A percentile compares a stretch with the other conserved stretches of the same genome.
Conservation (phyloP, 441 rosid genomes). For the Pelargonium australe region DNA sequence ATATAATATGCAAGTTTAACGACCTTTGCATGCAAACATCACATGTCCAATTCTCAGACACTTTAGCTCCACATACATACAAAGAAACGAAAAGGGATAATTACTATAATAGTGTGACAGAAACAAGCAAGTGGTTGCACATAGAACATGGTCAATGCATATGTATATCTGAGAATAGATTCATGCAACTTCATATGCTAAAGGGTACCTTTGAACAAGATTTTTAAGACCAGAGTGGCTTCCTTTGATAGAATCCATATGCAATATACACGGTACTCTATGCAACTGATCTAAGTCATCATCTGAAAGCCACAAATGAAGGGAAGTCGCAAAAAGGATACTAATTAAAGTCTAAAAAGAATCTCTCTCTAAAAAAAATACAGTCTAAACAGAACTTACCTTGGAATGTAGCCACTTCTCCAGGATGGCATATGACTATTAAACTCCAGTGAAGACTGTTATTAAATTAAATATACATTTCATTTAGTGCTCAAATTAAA, state of each 20-base stretch:
- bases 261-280: constrained; percentile 70
- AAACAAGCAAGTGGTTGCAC: neutral
- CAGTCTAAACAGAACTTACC: constrained; percentile 32
- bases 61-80: neutral
- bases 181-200: constrained; percentile 3
- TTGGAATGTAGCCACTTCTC: constrained; percentile 44
- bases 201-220: constrained; percentile 56
- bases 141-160: neutral
- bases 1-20: neutral
- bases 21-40: neutral
- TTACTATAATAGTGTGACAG: neutral
- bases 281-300: constrained; percentile 30
- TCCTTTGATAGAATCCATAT: constrained; percentile 84
- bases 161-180: constrained; percentile 12
- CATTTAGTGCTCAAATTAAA: constrained; percentile 23
- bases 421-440: constrained; percentile 73
- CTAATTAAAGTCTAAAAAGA: neutral
- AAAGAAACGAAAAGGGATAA: neutral
- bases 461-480: constrained; percentile 18
- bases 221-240: constrained; percentile 69
- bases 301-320: constrained; percentile 32
- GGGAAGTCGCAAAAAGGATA: constrained; percentile 11
- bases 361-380: neutral
- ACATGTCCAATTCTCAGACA: neutral
- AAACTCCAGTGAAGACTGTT: constrained; percentile 89